Percentiles rank a stretch among this genome's conserved stretches.
phyloP scores from a whole-genome alignment of 2,329 filamentous ascomycete species.

The Chaetomiaceae sp. region DNA sequence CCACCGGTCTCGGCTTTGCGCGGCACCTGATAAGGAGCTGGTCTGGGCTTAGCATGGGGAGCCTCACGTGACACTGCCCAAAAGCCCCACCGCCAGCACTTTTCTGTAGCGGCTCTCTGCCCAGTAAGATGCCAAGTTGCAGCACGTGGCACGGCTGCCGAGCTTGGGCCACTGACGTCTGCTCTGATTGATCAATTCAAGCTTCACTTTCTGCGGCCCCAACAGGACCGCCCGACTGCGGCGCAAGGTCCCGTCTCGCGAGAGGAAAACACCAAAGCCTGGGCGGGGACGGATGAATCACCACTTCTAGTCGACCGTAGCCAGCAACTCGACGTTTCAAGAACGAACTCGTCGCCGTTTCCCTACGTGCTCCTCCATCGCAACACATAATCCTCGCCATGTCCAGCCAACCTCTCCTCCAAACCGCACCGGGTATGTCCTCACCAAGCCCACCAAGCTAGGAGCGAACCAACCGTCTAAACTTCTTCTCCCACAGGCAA shows the following conservation, averaged over 20 bases:
- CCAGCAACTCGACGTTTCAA: background rate
- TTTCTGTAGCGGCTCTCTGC: constrained; percentile 9
- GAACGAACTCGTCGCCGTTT: background rate
- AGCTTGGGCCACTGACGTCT: constrained; percentile 8
- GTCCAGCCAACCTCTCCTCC: constrained; percentile 95
- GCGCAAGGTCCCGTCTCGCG: background rate
- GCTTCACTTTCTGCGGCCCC: constrained; percentile 9
- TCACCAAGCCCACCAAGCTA: constrained; percentile 6
- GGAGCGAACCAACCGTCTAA: constrained; percentile 4
- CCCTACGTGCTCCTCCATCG: background rate
- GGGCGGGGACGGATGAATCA: background rate
- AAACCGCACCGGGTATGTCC: constrained; percentile 77
- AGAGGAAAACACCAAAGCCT: background rate
- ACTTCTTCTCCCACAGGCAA: constrained; percentile 63
- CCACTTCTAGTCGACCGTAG: background rate
- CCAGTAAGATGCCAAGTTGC: constrained; percentile 17
- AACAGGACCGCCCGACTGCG: constrained; percentile 7
- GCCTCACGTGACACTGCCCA: too few relatives aligned
- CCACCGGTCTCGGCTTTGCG: background rate
- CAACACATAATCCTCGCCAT: constrained; percentile 48
- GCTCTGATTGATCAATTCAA: constrained; percentile 27
- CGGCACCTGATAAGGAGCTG: background rate
- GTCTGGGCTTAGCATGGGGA: too few relatives aligned
- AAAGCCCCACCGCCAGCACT: too few relatives aligned
- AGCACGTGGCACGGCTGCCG: constrained; percentile 22